Percentiles rank a stretch among this genome's conserved stretches.
phyloP scores from a whole-genome alignment of 352 stramenopile genomes.

The Pythium myriotylum region DNA sequence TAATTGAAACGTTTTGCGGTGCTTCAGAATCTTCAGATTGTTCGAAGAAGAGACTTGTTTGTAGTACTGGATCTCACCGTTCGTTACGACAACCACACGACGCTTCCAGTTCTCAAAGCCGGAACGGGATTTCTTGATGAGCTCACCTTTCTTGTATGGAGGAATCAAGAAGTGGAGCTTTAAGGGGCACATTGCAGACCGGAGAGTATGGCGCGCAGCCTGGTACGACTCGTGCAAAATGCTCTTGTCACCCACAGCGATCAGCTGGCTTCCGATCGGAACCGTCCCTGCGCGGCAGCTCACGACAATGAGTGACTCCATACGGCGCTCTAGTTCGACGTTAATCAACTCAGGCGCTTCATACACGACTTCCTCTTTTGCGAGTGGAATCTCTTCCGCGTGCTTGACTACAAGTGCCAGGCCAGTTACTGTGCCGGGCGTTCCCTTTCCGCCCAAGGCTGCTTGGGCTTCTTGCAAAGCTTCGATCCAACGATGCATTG shows the following conservation, averaged over 20 bases:
- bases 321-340: constrained; percentile 74
- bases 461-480: constrained; percentile 78
- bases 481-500: constrained; percentile 89
- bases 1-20: constrained; percentile 84
- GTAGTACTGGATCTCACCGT: constrained; percentile 84
- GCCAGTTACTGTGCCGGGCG: constrained; percentile 59
- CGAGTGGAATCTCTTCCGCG: constrained; percentile 78
- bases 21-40: constrained; percentile 57
- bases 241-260: constrained; percentile 58
- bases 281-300: constrained; percentile 51
- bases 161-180: constrained; percentile 79
- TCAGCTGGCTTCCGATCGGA: constrained; percentile 72
- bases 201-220: constrained; percentile 54
- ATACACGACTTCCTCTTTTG: constrained; percentile 65
- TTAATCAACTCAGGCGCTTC: constrained; percentile 60
- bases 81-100: constrained; percentile 77
- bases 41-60: constrained; percentile 56
- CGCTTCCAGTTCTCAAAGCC: constrained; percentile 89
- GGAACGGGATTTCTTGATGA: constrained; percentile 87
- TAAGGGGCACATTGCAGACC: constrained; percentile 59
- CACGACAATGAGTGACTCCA: constrained; percentile 74
- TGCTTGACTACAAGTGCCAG: constrained; percentile 76
- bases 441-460: constrained; percentile 47
- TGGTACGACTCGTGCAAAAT: constrained; percentile 69
- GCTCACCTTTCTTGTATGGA: constrained; percentile 76